Evolutionary conservation across 2,329 filamentous ascomycete species (phyloP), one percentile per base, ranked within the genome.

Genomic region (Scytalidium lignicola): DNA sequence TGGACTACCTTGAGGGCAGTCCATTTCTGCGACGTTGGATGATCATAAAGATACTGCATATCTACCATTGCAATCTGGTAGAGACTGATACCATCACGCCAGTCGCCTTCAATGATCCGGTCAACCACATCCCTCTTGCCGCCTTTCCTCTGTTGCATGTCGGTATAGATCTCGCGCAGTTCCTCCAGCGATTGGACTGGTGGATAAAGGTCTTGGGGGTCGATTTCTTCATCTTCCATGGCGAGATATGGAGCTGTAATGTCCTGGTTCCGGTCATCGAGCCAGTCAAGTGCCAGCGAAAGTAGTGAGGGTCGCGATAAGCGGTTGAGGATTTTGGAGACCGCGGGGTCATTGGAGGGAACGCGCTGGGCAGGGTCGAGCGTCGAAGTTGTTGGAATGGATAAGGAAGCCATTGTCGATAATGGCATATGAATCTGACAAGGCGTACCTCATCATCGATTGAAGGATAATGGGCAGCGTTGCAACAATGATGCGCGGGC

Each of bases 251-350:
- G 86, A 1, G 72, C 72, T 41, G 79, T 84, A 17, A 78, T 71
- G 3, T 75, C 67, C 39, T 82, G 72, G 54, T 86, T 84, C 54
- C 75, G 72, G 44, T 85, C 79, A 50, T 85, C 80, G 2, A 95
- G 80, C 90, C 90, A 95, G 69, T 86, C 78, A 19, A 90, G 75
- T 1, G 79, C 86, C 8, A 95, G 76, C 0, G 82, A 79, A 21
- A 93, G 70, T 19, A 95, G 77, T 0, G 86, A 82, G 43, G 83
- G 72, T 45, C 89, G 83, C 1, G 88, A 86, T 17, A 95, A 76
- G 48, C 83, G 84, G 52, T 74, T 77, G 44, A 95, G 74, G 39
- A 79, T 74, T 65, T 86, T 89, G 55, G 78, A 65, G 44, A 90
- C 78, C 23, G 82, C 74, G 42, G 79, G 72, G 62, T 85, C 86